Percentiles rank a stretch among this genome's conserved stretches.
Evolutionary conservation across 805 yeast species (phyloP).

Genomic region (Schizosaccharomyces cryophilus): DNA sequence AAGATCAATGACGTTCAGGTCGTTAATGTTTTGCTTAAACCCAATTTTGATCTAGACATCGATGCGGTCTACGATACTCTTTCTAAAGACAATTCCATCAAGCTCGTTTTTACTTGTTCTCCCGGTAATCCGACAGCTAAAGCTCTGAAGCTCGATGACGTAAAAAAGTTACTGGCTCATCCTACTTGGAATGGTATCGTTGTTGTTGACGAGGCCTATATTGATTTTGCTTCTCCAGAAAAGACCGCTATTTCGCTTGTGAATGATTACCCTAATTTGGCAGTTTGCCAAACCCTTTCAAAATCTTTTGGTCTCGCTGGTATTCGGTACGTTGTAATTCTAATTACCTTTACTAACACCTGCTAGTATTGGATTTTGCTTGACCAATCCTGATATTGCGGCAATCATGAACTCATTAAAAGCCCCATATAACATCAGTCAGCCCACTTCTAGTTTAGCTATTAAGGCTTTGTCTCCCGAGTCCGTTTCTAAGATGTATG

Average conservation of each 20-base stretch:
- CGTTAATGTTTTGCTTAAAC: constrained; percentile 32
- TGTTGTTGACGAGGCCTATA: constrained; percentile 75
- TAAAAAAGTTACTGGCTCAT: constrained; percentile 24
- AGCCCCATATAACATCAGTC: constrained; percentile 84
- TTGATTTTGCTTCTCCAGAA: constrained; percentile 43
- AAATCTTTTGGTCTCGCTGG: constrained; percentile 95
- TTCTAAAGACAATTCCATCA: constrained; percentile 33
- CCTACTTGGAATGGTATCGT: constrained; percentile 48
- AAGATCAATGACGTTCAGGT: constrained; percentile 66
- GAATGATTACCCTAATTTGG: constrained; percentile 55
- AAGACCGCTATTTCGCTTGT: constrained; percentile 61
- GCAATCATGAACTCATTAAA: constrained; percentile 63
- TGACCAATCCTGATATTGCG: constrained; percentile 34
- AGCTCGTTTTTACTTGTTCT: constrained; percentile 62
- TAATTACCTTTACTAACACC: background rate
- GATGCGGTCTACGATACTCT: constrained; percentile 30
- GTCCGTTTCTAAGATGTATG: constrained; percentile 36
- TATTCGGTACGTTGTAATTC: constrained; percentile 24
- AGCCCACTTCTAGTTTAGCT: constrained; percentile 55
- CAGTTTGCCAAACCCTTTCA: constrained; percentile 75
- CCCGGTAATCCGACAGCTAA: constrained; percentile 94
- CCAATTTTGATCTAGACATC: constrained; percentile 36
- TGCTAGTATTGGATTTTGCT: constrained; percentile 46
- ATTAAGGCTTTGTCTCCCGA: constrained; percentile 37
- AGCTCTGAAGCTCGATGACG: constrained; percentile 24